A percentile compares a stretch with the other conserved stretches of the same genome.
phyloP scores from a whole-genome alignment of 225 moss, liverwort and hornwort species.

The Marchantia polymorpha region DNA sequence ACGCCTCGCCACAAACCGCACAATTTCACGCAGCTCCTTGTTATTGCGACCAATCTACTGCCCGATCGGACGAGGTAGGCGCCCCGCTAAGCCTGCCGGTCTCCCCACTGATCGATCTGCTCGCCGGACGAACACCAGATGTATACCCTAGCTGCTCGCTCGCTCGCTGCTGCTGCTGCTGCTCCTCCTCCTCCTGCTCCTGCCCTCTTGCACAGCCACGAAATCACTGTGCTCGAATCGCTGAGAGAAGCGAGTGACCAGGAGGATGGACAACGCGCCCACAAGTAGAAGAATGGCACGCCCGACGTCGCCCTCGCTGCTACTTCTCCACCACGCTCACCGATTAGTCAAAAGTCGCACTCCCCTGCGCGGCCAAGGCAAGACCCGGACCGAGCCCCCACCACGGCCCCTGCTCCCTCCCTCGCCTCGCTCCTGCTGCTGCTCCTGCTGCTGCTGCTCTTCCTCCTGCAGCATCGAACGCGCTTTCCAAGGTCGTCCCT shows the following conservation, averaged over 20 bases:
- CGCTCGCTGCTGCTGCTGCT: too few species aligned
- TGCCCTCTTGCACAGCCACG: slow-evolving; percentile 13
- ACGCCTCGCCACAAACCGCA: background rate
- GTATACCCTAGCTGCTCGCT: slow-evolving; percentile 16
- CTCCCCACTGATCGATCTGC: background rate
- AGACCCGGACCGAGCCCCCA: slow-evolving; percentile 4
- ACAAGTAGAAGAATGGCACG: slow-evolving; percentile 4
- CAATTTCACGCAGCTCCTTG: background rate
- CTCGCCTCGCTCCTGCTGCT: background rate
- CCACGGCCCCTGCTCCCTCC: background rate
- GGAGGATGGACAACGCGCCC: slow-evolving; percentile 7
- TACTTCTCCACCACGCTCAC: background rate
- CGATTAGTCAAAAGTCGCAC: slow-evolving; percentile 12
- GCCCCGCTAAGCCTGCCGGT: background rate
- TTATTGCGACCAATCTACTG: background rate
- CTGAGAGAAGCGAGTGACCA: slow-evolving; percentile 22
- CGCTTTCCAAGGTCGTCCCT: slow-evolving; percentile 10
- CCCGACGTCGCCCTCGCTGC: slow-evolving; percentile 2
- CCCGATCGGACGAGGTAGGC: background rate
- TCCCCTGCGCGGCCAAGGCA: background rate
- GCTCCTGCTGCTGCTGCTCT: background rate
- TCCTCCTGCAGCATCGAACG: slow-evolving; percentile 2
- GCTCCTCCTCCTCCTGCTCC: too few species aligned
- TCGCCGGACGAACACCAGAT: too few species aligned
- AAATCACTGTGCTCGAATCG: background rate